Base-by-base conservation (phyloP, 257 asterid genomes). In the Nicotiana attenuata region DNA sequence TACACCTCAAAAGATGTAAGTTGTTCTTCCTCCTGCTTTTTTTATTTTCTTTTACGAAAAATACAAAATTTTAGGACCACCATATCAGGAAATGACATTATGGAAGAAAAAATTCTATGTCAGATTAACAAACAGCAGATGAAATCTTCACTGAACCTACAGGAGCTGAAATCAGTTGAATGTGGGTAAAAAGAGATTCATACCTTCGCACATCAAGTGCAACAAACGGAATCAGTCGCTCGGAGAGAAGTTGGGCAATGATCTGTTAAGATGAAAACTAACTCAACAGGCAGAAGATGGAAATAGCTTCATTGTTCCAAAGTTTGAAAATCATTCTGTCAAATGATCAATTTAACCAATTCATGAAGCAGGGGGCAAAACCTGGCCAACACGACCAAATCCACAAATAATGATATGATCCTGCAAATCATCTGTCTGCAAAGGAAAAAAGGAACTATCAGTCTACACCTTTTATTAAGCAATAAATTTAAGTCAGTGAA, bases 381-480 rank as follows among this genome's bases (percentile, higher is more conserved):
- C 99, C 99, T 96, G 99, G 87, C 99, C 98, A 84, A 94, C 99
- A 57, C 99, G 99, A 86, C 99, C 99, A 88, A 96, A 96, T 73
- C 99, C 99, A 82, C 99, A 96, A 50, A 96, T 88, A 82, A 96
- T 96, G 76, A 96, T 96, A 83, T 96, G 99, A 88, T 88, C 99
- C 90, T 94, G 99, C 91, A 96, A 91, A 91, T 96, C 99, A 85
- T 96, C 99, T 1, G 99, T 96, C 99, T 94, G 94, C 71, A 87
- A 35, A 76, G 71, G 47, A 45, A 79, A 73, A 45, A 75, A 16
- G 2, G 63, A 50, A 75, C 45, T 24, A 75, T 75, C 20, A 50
- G 16, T 15, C 52, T 50, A 50, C 59, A 75, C 26, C 28, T 24
- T 15, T 10, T 50, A 45, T 50, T 75, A 75, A 50, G 45, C 26